Percentiles rank a stretch among this genome's conserved stretches.
phyloP scores from a whole-genome alignment of 805 yeast species.

The Candida glaebosa region DNA sequence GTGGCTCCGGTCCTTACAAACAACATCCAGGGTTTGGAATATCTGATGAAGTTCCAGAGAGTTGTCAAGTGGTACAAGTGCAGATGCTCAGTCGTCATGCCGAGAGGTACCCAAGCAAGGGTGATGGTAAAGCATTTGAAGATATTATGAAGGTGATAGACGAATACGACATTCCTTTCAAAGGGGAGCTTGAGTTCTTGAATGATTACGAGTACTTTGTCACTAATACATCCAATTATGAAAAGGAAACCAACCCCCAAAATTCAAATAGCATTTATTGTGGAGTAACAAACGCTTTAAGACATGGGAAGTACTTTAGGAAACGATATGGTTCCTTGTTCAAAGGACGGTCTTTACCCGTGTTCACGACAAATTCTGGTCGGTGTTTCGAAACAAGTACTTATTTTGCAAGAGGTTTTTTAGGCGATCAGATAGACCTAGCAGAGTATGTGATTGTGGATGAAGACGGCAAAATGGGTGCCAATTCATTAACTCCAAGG shows the following conservation, averaged over 20 bases:
- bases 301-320: constrained; percentile 49
- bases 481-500: constrained; percentile 57
- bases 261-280: constrained; percentile 43
- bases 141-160: constrained; percentile 19
- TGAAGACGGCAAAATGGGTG: constrained; percentile 50
- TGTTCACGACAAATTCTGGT: constrained; percentile 53
- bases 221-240: constrained; percentile 33
- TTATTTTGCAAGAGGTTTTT: constrained; percentile 58
- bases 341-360: constrained; percentile 37
- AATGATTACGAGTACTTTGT: constrained; percentile 52
- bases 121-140: constrained; percentile 9
- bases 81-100: constrained; percentile 77
- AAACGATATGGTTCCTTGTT: constrained; percentile 47
- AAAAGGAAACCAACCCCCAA: constrained; percentile 50
- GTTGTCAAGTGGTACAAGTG: constrained; percentile 60
- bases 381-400: constrained; percentile 56
- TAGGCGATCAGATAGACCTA: constrained; percentile 39
- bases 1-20: constrained; percentile 57
- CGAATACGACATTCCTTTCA: constrained; percentile 24
- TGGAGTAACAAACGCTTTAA: constrained; percentile 48
- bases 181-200: constrained; percentile 53
- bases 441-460: constrained; percentile 38
- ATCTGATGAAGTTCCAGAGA: constrained; percentile 45
- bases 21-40: constrained; percentile 53
- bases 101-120: constrained; percentile 53